A percentile compares a stretch with the other conserved stretches of the same genome.
Conservation (phyloP, 352 stramenopile species). For the Pythium myriotylum region DNA sequence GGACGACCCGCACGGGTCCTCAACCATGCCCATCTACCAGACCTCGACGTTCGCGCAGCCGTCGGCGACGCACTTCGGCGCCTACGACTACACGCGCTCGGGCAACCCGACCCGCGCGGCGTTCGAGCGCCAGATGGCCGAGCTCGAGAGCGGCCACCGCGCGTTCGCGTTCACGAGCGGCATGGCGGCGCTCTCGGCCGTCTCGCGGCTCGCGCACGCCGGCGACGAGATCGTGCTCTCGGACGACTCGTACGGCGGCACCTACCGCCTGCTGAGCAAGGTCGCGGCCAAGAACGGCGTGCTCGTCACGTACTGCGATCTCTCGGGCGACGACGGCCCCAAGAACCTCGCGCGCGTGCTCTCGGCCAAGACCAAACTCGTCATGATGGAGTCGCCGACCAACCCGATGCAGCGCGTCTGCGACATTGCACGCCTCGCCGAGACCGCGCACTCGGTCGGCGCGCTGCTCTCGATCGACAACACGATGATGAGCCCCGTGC, state of each 20-base stretch:
- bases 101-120: slow-evolving; percentile 93
- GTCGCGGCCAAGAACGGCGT: slow-evolving; percentile 87
- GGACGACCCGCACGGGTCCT: slow-evolving; percentile 88
- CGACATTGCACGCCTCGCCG: slow-evolving; percentile 88
- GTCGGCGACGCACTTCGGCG: slow-evolving; percentile 86
- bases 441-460: slow-evolving; percentile 79
- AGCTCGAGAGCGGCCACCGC: slow-evolving; percentile 68
- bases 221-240: slow-evolving; percentile 94
- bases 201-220: slow-evolving; percentile 88
- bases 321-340: slow-evolving; percentile 64
- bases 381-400: slow-evolving; percentile 97
- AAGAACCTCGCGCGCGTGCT: slow-evolving; percentile 66
- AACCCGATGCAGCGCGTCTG: slow-evolving; percentile 96
- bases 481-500: slow-evolving; percentile 96
- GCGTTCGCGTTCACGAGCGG: slow-evolving; percentile 93
- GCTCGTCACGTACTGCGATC: slow-evolving; percentile 80
- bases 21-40: slow-evolving; percentile 93
- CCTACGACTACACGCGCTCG: slow-evolving; percentile 95
- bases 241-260: slow-evolving; percentile 96
- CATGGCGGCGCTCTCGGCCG: slow-evolving; percentile 94
- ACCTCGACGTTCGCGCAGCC: slow-evolving; percentile 90
- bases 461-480: slow-evolving; percentile 94
- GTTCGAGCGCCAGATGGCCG: slow-evolving; percentile 92
- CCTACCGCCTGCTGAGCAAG: slow-evolving; percentile 91
- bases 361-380: slow-evolving; percentile 86